Percentiles rank a stretch among this genome's conserved stretches.
These are phyloP conservation scores for Lupinus albus DNA, from an alignment of 306 rosid species.

Conservation along the genomic window DNA sequence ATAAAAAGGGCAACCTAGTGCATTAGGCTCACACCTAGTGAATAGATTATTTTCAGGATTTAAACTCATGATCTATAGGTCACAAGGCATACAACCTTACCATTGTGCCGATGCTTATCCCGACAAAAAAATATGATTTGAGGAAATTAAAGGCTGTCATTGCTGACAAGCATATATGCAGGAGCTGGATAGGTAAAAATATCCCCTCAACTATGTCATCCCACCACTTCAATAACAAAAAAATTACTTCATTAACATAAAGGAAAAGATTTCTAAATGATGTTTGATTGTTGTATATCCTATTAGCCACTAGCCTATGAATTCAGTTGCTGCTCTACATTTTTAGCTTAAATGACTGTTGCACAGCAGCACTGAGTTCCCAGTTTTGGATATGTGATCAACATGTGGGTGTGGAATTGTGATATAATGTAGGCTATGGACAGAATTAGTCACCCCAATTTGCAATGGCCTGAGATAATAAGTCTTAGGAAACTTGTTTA, in stretches of 20 bases:
- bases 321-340: slow-evolving; percentile 46
- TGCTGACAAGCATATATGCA: background rate
- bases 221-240: slow-evolving; percentile 3
- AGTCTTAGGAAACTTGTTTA: background rate
- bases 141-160: background rate
- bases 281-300: slow-evolving; percentile 32
- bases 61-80: too few relatives aligned
- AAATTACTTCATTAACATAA: background rate
- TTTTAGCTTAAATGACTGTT: slow-evolving; percentile 43
- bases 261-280: slow-evolving; percentile 27
- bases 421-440: slow-evolving; percentile 45
- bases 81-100: too few relatives aligned
- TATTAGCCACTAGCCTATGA: slow-evolving; percentile 46
- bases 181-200: background rate
- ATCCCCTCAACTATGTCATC: background rate
- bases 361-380: slow-evolving; percentile 41
- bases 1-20: too few relatives aligned
- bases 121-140: too few relatives aligned
- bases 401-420: slow-evolving; percentile 44
- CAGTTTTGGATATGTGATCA: slow-evolving; percentile 47
- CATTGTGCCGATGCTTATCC: too few relatives aligned
- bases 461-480: slow-evolving; percentile 45
- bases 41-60: too few relatives aligned
- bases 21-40: too few relatives aligned
- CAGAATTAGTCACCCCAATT: slow-evolving; percentile 12